phyloP scores from a whole-genome alignment of 2,329 filamentous ascomycete genomes.

The Penicillium sp. region DNA sequence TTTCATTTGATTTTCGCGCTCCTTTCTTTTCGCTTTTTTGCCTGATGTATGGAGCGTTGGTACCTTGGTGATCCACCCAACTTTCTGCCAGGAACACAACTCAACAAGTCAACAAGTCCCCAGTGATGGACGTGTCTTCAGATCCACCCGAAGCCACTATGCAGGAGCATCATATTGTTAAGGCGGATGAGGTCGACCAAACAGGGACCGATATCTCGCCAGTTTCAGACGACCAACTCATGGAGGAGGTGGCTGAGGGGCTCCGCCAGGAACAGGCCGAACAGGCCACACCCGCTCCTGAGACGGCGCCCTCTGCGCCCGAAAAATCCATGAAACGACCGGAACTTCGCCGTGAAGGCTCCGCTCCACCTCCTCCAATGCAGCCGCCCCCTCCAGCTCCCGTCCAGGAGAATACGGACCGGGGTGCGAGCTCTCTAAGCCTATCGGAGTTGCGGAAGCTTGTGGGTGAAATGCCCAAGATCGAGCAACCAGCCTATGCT shows the following conservation, averaged over 20 bases:
- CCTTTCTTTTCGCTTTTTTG: slow-evolving; percentile 8
- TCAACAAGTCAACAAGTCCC: not conserved
- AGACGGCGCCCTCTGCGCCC: slow-evolving; percentile 17
- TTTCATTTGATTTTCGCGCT: not conserved
- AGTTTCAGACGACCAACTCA: slow-evolving; percentile 45
- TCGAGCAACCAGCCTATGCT: slow-evolving; percentile 74
- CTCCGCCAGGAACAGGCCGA: slow-evolving; percentile 39
- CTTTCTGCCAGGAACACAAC: slow-evolving; percentile 7
- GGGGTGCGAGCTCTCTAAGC: slow-evolving; percentile 67
- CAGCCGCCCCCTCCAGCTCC: slow-evolving; percentile 50
- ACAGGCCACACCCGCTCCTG: slow-evolving; percentile 16
- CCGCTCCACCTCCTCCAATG: slow-evolving; percentile 44
- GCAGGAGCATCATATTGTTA: slow-evolving; percentile 45
- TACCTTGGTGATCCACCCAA: slow-evolving; percentile 10
- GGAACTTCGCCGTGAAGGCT: slow-evolving; percentile 38
- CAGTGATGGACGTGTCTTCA: slow-evolving; percentile 30
- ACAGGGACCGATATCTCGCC: slow-evolving; percentile 48
- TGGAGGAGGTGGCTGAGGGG: slow-evolving; percentile 43
- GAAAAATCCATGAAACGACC: slow-evolving; percentile 31
- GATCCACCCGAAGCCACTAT: slow-evolving; percentile 25
- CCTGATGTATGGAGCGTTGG: slow-evolving; percentile 1
- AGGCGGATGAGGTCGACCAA: slow-evolving; percentile 52
- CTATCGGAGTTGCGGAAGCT: slow-evolving; percentile 71
- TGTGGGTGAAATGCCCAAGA: slow-evolving; percentile 69
- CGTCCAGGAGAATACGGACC: slow-evolving; percentile 38